Conservation (phyloP, 495 filamentous ascomycete species). For the Pseudoneurospora amorphoporcata region DNA sequence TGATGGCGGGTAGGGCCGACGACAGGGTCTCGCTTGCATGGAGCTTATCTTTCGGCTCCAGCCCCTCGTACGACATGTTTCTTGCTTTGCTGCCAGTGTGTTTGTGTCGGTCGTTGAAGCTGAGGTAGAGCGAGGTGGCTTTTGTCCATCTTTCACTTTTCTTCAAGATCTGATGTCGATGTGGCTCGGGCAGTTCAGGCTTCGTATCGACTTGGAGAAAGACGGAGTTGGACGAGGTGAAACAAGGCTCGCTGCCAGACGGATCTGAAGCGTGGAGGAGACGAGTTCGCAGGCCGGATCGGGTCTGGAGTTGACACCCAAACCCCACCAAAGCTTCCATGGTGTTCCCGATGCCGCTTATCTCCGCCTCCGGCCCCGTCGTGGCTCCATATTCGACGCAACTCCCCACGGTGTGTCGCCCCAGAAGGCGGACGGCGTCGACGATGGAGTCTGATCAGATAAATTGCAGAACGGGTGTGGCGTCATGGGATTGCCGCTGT, state of each 20-base stretch:
- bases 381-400: background rate
- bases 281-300: background rate
- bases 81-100: background rate
- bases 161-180: background rate
- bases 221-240: background rate
- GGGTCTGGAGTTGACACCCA: background rate
- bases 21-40: background rate
- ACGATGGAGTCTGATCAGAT: background rate
- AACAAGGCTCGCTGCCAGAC: background rate
- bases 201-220: background rate
- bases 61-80: background rate
- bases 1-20: background rate
- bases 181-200: background rate
- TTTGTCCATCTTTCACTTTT: background rate
- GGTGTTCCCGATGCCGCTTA: background rate
- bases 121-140: background rate
- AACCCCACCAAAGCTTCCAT: background rate
- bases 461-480: background rate
- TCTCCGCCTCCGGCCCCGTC: background rate
- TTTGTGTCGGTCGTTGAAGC: background rate
- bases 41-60: background rate
- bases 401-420: background rate
- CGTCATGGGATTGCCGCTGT: background rate
- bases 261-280: background rate
- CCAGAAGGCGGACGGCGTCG: background rate